Percentiles rank a stretch among this genome's conserved stretches.
These are phyloP conservation scores for Coemansia aciculifera DNA, from an alignment of 192 early-diverging fungal genomes.

Conservation along the genomic window DNA sequence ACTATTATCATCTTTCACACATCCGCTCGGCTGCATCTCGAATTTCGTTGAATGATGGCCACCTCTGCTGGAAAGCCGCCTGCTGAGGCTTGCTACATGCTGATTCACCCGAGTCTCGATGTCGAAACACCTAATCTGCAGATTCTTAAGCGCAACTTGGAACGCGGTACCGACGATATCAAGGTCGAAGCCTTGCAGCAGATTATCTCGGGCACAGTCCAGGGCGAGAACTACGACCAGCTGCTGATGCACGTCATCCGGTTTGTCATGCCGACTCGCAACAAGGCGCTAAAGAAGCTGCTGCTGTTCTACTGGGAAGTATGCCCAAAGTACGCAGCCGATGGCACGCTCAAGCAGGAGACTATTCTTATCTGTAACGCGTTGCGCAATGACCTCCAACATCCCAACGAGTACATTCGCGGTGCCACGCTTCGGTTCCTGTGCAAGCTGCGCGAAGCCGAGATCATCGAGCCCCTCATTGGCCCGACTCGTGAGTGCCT, in stretches of 20 bases:
- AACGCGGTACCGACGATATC: slow-evolving; percentile 87
- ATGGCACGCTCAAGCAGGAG: slow-evolving; percentile 92
- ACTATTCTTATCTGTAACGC: slow-evolving; percentile 97
- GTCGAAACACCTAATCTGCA: slow-evolving; percentile 47
- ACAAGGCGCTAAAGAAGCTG: slow-evolving; percentile 96
- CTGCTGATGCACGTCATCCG: slow-evolving; percentile 98
- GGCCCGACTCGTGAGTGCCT: slow-evolving; percentile 87
- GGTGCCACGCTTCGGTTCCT: slow-evolving; percentile 91
- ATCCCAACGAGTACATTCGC: slow-evolving; percentile 98
- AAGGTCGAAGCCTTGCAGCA: slow-evolving; percentile 96
- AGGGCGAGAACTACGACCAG: slow-evolving; percentile 86
- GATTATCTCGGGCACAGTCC: slow-evolving; percentile 84
- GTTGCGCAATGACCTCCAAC: slow-evolving; percentile 92
- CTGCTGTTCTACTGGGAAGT: slow-evolving; percentile 98
- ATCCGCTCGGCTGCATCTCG: slow-evolving; percentile 1
- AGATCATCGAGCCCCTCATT: slow-evolving; percentile 91
- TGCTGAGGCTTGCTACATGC: slow-evolving; percentile 55
- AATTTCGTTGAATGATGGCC: slow-evolving; percentile 38
- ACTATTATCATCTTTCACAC: background rate
- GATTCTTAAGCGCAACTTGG: slow-evolving; percentile 61
- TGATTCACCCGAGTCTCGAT: slow-evolving; percentile 47
- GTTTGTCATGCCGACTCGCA: slow-evolving; percentile 93
- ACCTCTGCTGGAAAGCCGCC: slow-evolving; percentile 30
- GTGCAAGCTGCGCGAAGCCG: slow-evolving; percentile 92
- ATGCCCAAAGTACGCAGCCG: slow-evolving; percentile 86